Evolutionary conservation across 2,329 filamentous ascomycete genomes (phyloP).

Genomic region (Apiospora pterosperma): DNA sequence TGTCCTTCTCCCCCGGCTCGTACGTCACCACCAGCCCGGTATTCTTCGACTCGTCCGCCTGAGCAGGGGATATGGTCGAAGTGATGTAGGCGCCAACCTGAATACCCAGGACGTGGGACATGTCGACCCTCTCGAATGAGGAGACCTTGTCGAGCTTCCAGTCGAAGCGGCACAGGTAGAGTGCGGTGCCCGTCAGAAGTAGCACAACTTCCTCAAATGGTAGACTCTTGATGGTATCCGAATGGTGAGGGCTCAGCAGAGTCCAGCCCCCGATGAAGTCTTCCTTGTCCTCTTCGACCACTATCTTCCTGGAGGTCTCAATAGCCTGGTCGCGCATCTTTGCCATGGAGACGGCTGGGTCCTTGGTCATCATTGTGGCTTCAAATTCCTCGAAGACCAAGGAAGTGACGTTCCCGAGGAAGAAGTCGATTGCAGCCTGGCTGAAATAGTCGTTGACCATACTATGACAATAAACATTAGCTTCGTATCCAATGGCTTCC

Average conservation of each 20-base stretch:
- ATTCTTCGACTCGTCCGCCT: constrained; percentile 76
- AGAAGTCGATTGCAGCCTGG: constrained; percentile 90
- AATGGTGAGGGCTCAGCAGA: constrained; percentile 69
- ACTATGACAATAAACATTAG: constrained; percentile 44
- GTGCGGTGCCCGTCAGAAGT: constrained; percentile 75
- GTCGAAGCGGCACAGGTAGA: constrained; percentile 90
- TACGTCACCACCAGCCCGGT: constrained; percentile 82
- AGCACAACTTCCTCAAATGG: constrained; percentile 88
- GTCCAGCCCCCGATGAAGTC: constrained; percentile 90
- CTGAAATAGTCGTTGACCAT: constrained; percentile 98
- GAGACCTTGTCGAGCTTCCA: constrained; percentile 95
- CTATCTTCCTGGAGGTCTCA: constrained; percentile 81
- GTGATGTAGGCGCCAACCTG: constrained; percentile 87
- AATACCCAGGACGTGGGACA: constrained; percentile 70
- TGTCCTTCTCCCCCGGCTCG: constrained; percentile 64
- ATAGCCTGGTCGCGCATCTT: constrained; percentile 87
- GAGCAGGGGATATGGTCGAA: constrained; percentile 73
- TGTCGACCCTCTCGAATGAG: constrained; percentile 81
- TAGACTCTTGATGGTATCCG: constrained; percentile 65
- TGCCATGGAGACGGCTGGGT: constrained; percentile 82
- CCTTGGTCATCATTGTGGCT: constrained; percentile 85
- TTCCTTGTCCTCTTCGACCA: constrained; percentile 78
- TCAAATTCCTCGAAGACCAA: constrained; percentile 93
- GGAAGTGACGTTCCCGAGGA: constrained; percentile 82
- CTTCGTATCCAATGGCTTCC: neutral